phyloP scores from a whole-genome alignment of 2,329 filamentous ascomycete genomes.

The Claviceps sp. region DNA sequence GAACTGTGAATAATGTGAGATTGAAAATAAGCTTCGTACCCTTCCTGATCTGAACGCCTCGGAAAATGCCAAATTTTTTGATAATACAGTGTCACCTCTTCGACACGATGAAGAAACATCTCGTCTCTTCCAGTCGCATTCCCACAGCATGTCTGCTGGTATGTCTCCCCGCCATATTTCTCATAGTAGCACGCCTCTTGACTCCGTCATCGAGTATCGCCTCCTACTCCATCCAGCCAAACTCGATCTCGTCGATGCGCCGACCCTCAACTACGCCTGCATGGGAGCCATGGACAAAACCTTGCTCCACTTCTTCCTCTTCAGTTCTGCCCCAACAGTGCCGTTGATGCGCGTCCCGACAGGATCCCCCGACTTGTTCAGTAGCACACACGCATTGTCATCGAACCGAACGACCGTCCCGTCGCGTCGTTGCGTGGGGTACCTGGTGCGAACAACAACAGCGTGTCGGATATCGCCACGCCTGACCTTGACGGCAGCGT shows the following conservation, averaged over 20 bases:
- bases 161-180: background rate
- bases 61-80: conserved; percentile 20
- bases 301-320: conserved; percentile 94
- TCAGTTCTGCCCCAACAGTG: conserved; percentile 78
- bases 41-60: conserved; percentile 19
- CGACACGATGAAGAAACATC: conserved; percentile 7
- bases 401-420: conserved; percentile 87
- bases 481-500: conserved; percentile 79
- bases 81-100: conserved; percentile 18
- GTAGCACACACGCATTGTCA: conserved; percentile 93
- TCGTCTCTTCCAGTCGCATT: background rate
- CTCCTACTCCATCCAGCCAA: background rate
- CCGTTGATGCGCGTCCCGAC: conserved; percentile 87
- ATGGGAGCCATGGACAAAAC: conserved; percentile 86
- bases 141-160: too few relatives aligned
- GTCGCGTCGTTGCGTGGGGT: conserved; percentile 76
- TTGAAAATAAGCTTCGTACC: conserved; percentile 7
- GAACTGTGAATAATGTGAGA: background rate
- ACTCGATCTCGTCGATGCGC: background rate
- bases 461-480: conserved; percentile 94
- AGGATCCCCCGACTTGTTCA: conserved; percentile 94
- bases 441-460: conserved; percentile 81
- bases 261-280: conserved; percentile 30
- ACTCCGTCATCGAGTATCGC: conserved; percentile 7
- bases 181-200: background rate